Evolutionary conservation across 2,329 filamentous ascomycete genomes (phyloP).

Genomic region (Daldinia sp.): DNA sequence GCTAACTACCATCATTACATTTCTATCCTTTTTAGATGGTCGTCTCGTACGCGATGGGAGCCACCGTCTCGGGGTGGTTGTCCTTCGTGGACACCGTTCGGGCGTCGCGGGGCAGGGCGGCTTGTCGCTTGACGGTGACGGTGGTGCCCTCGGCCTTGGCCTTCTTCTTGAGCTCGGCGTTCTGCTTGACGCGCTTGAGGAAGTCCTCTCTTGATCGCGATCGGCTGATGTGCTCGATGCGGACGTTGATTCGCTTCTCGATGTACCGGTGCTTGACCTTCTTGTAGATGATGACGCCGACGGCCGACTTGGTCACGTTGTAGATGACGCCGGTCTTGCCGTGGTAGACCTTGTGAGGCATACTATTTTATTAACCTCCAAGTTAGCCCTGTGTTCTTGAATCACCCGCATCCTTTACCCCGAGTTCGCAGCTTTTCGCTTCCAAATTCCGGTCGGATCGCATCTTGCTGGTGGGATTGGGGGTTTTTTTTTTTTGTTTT

Average conservation of each 20-base stretch:
- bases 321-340: slow-evolving; percentile 98
- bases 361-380: slow-evolving; percentile 43
- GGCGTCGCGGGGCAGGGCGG: slow-evolving; percentile 81
- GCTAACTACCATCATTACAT: slow-evolving; percentile 4
- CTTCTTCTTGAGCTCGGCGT: slow-evolving; percentile 91
- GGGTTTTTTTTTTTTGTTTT: slow-evolving; percentile 21
- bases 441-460: slow-evolving; percentile 27
- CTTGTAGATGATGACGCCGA: slow-evolving; percentile 99
- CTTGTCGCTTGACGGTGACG: slow-evolving; percentile 93
- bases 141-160: slow-evolving; percentile 90
- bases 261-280: slow-evolving; percentile 99
- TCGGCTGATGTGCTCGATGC: slow-evolving; percentile 94
- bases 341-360: slow-evolving; percentile 59
- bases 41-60: slow-evolving; percentile 95
- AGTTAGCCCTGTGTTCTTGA: slow-evolving; percentile 51
- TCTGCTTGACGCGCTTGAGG: slow-evolving; percentile 94
- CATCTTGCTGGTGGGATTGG: slow-evolving; percentile 29
- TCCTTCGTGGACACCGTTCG: slow-evolving; percentile 83
- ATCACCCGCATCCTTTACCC: slow-evolving; percentile 10
- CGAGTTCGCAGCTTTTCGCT: slow-evolving; percentile 27
- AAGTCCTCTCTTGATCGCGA: slow-evolving; percentile 98
- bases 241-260: slow-evolving; percentile 99
- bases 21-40: slow-evolving; percentile 76
- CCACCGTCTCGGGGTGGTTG: slow-evolving; percentile 90
- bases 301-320: slow-evolving; percentile 98